Conservation (phyloP, 805 yeast genomes). For the Lipomyces kockii region DNA sequence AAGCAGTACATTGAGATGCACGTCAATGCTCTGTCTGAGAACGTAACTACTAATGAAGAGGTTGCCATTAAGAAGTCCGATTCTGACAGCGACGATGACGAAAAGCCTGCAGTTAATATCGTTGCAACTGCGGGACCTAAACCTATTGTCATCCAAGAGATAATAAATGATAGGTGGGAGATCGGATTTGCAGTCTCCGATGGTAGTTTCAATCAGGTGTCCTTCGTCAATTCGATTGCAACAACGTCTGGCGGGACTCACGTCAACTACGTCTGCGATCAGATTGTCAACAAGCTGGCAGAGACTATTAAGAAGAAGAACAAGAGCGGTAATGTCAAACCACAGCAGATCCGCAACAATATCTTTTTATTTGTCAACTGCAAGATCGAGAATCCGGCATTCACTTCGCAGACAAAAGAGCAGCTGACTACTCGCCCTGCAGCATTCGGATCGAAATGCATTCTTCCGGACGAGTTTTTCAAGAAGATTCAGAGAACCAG, state of each 20-base stretch:
- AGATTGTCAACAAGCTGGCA: constrained; percentile 74
- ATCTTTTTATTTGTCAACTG: constrained; percentile 91
- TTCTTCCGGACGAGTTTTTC: constrained; percentile 77
- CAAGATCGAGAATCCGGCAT: constrained; percentile 93
- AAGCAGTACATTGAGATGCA: constrained; percentile 89
- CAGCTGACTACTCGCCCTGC: constrained; percentile 86
- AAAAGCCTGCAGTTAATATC: constrained; percentile 48
- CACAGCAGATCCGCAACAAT: constrained; percentile 85
- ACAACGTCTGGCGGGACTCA: constrained; percentile 98
- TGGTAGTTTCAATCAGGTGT: constrained; percentile 87
- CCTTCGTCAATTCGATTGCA: constrained; percentile 96
- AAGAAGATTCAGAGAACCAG: constrained; percentile 76
- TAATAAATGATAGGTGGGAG: constrained; percentile 90
- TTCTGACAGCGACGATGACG: constrained; percentile 42
- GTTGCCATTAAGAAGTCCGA: constrained; percentile 49
- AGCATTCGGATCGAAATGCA: constrained; percentile 86
- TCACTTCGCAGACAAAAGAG: constrained; percentile 96
- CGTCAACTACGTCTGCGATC: constrained; percentile 82
- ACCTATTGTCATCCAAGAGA: constrained; percentile 76
- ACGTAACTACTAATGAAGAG: constrained; percentile 38
- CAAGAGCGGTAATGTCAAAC: constrained; percentile 70
- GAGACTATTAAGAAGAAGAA: constrained; percentile 75
- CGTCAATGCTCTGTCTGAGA: constrained; percentile 67
- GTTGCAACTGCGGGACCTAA: constrained; percentile 47
- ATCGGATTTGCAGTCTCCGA: constrained; percentile 93